Conservation (phyloP, 352 stramenopile genomes). For the Phytophthora pluvialis region DNA sequence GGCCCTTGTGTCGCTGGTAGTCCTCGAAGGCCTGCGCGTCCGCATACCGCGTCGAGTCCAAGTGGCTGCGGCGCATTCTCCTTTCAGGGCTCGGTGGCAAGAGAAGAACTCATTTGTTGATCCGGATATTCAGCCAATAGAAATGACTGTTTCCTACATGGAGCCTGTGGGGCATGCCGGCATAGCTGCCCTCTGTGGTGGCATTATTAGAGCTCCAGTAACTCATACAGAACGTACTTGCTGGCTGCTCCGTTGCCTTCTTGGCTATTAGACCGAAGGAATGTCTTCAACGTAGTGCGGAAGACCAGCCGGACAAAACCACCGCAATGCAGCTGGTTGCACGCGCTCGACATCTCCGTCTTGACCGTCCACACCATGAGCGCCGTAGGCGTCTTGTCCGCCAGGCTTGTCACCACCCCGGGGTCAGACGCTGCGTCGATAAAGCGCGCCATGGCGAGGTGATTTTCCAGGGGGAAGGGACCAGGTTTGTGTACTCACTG, state of each 20-base stretch:
- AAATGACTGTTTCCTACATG: constrained; percentile 11
- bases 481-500: constrained; percentile 57
- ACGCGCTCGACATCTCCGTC: constrained; percentile 27
- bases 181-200: too few relatives aligned
- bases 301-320: constrained; percentile 41
- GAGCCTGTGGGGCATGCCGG: too few relatives aligned
- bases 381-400: constrained; percentile 28
- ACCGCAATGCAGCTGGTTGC: constrained; percentile 42
- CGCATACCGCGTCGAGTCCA: constrained; percentile 43
- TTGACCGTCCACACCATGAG: constrained; percentile 56
- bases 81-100: constrained; percentile 4
- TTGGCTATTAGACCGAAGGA: constrained; percentile 33
- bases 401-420: not conserved
- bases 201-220: too few relatives aligned
- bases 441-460: constrained; percentile 63
- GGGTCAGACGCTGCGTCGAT: constrained; percentile 30
- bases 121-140: constrained; percentile 35
- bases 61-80: constrained; percentile 28
- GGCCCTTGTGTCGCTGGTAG: constrained; percentile 55
- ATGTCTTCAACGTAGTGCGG: constrained; percentile 37
- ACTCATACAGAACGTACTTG: not conserved
- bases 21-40: constrained; percentile 50
- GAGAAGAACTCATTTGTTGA: constrained; percentile 12
- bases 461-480: constrained; percentile 46
- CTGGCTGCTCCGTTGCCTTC: not conserved